Percentiles rank a stretch among this genome's conserved stretches.
phyloP scores from a whole-genome alignment of 2,329 filamentous ascomycete genomes.

The Allantophomopsis cytisporea region DNA sequence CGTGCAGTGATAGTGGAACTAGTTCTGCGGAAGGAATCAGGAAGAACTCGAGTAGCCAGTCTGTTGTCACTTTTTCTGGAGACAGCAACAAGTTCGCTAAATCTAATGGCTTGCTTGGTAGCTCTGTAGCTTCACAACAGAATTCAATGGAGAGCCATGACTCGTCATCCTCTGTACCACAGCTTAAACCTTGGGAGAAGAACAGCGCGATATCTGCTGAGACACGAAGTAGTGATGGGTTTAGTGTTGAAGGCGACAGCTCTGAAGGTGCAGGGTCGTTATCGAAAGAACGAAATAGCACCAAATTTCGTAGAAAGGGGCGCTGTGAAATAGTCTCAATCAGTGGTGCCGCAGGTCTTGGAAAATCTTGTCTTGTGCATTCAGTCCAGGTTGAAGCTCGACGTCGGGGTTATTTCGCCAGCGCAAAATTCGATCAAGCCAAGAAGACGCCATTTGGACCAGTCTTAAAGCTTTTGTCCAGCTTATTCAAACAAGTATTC shows the following conservation, averaged over 20 bases:
- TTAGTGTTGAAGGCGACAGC: background rate
- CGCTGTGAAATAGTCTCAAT: conserved; percentile 51
- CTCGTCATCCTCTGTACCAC: conserved; percentile 3
- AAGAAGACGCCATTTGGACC: conserved; percentile 48
- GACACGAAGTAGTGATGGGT: background rate
- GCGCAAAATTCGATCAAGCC: conserved; percentile 51
- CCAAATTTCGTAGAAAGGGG: conserved; percentile 44
- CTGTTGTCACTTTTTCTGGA: background rate
- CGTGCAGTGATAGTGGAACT: conserved; percentile 36
- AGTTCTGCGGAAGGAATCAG: conserved; percentile 38
- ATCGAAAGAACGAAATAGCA: conserved; percentile 11
- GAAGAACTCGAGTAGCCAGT: conserved; percentile 8
- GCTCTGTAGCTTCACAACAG: conserved; percentile 8
- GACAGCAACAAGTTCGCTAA: conserved; percentile 3
- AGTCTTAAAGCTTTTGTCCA: conserved; percentile 49
- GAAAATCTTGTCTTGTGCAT: conserved; percentile 51
- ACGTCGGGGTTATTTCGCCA: conserved; percentile 49
- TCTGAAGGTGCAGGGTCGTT: conserved; percentile 17
- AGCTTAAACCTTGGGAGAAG: conserved; percentile 14
- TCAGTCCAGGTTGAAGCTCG: conserved; percentile 47
- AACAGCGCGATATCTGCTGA: conserved; percentile 11
- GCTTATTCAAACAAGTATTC: conserved; percentile 54
- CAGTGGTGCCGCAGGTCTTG: conserved; percentile 47
- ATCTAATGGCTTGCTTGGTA: conserved; percentile 4
- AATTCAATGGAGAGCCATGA: conserved; percentile 10